A percentile compares a stretch with the other conserved stretches of the same genome.
These are phyloP conservation scores for Odontarrhena argentea DNA, from an alignment of 345 rosid species.

Conservation along the genomic window DNA sequence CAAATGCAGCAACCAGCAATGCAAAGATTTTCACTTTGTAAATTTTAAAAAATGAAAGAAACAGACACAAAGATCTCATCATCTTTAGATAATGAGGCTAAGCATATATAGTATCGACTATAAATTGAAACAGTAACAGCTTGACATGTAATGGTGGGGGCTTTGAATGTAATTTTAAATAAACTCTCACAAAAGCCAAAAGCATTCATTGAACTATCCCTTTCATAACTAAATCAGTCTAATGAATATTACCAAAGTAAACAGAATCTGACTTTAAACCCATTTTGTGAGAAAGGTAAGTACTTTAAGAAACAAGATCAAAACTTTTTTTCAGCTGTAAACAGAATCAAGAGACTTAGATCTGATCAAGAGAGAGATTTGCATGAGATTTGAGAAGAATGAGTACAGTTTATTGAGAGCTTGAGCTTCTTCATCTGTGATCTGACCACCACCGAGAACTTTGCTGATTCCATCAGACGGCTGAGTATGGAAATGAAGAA, in stretches of 20 bases:
- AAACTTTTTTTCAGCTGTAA: slow-evolving; percentile 8
- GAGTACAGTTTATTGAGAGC: slow-evolving; percentile 63
- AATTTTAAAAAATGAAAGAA: too few species aligned
- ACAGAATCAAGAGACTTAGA: neutral
- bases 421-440: slow-evolving; percentile 77
- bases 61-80: too few species aligned
- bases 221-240: slow-evolving; percentile 23
- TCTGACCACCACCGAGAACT: slow-evolving; percentile 76
- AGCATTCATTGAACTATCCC: slow-evolving; percentile 35
- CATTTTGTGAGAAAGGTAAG: slow-evolving; percentile 3
- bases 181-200: slow-evolving; percentile 5
- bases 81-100: neutral
- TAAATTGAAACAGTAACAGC: slow-evolving; percentile 18
- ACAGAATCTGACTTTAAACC: slow-evolving; percentile 4
- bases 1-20: too few species aligned
- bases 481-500: slow-evolving; percentile 40
- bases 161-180: slow-evolving; percentile 10
- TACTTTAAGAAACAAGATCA: slow-evolving; percentile 23
- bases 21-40: too few species aligned
- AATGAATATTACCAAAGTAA: neutral
- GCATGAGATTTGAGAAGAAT: slow-evolving; percentile 16
- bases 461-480: slow-evolving; percentile 83
- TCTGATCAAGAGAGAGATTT: neutral
- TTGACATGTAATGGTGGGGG: slow-evolving; percentile 40
- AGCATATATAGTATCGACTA: neutral